A percentile compares a stretch with the other conserved stretches of the same genome.
phyloP scores from a whole-genome alignment of 83 land plant genomes.

The Thuja plicata region DNA sequence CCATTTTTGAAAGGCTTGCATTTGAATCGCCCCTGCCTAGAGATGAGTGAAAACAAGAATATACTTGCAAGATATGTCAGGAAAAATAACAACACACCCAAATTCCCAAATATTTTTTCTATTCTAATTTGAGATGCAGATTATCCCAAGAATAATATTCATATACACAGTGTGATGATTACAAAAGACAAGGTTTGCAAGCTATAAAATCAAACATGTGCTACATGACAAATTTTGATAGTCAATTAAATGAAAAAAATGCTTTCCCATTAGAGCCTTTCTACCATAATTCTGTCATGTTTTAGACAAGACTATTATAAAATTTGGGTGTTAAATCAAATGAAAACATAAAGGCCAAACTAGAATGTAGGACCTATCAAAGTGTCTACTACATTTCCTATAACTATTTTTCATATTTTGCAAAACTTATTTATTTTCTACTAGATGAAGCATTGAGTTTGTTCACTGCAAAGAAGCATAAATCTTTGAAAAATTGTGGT shows the following conservation, averaged over 20 bases:
- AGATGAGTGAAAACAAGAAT: neutral
- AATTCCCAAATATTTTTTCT: neutral
- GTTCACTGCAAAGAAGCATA: too few species aligned
- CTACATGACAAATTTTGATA: neutral
- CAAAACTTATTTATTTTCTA: too few species aligned
- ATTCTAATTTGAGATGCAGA: too few species aligned
- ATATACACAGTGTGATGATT: neutral
- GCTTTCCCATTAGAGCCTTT: neutral
- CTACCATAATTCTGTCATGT: too few species aligned
- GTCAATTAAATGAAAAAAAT: neutral
- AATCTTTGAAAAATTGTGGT: too few species aligned
- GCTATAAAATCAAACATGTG: neutral
- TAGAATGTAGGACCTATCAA: neutral
- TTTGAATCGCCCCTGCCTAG: slow-evolving; percentile 15
- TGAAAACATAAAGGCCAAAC: neutral
- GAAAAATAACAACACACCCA: neutral
- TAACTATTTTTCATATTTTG: too few species aligned
- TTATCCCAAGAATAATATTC: neutral
- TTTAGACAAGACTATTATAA: too few species aligned
- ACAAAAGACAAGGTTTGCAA: neutral
- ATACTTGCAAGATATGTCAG: neutral
- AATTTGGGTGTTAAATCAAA: neutral
- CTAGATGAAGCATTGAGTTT: too few species aligned
- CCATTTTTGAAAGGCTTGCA: slow-evolving; percentile 12
- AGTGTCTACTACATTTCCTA: too few species aligned